These are phyloP conservation scores for Cetradonia linearis DNA, from an alignment of 495 filamentous ascomycete genomes.

Conservation along the genomic window DNA sequence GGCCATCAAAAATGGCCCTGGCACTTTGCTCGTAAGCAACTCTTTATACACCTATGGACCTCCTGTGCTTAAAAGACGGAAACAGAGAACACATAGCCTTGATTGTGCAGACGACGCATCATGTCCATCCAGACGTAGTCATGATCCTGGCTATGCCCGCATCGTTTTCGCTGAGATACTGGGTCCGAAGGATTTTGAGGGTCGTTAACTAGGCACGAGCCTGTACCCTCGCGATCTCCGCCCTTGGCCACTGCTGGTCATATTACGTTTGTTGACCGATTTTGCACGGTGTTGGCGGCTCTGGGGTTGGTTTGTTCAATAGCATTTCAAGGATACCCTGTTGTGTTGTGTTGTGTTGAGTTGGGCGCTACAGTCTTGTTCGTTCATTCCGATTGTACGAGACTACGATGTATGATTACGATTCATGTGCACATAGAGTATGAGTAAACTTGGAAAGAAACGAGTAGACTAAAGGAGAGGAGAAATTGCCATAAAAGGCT, in stretches of 20 bases:
- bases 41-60: not conserved
- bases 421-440: conserved; percentile 12
- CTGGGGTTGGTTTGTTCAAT: too few relatives aligned
- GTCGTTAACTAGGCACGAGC: not conserved
- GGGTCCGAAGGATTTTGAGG: conserved; percentile 16
- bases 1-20: conserved; percentile 30
- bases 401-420: conserved; percentile 10
- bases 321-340: too few relatives aligned
- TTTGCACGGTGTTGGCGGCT: conserved; percentile 3
- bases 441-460: not conserved
- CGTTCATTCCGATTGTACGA: not conserved
- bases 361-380: too few relatives aligned
- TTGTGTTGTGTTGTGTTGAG: too few relatives aligned
- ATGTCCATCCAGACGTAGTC: not conserved
- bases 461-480: too few relatives aligned
- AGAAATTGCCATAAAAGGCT: too few relatives aligned
- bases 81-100: not conserved
- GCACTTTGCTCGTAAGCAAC: conserved; percentile 17
- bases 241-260: not conserved
- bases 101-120: not conserved
- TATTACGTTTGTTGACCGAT: not conserved
- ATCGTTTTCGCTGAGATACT: conserved; percentile 20
- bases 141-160: conserved; percentile 18
- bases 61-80: not conserved
- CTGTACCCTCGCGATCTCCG: not conserved